phyloP scores from a whole-genome alignment of 2,329 filamentous ascomycete species.

The Fusarium udum region DNA sequence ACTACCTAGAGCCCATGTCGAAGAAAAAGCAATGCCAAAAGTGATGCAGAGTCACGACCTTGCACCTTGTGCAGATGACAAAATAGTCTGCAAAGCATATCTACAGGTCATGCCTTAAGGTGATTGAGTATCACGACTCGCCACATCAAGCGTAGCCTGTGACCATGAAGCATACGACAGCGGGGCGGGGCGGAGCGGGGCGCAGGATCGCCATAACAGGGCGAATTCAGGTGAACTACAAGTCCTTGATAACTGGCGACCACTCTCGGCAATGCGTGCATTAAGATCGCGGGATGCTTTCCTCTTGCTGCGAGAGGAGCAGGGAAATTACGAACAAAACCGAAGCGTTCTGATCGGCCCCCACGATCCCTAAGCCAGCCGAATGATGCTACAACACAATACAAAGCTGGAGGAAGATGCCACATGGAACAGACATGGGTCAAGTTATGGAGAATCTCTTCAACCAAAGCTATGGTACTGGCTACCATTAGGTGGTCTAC shows the following conservation, averaged over 20 bases:
- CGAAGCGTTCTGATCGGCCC: slow-evolving; percentile 11
- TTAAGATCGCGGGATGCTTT: not conserved
- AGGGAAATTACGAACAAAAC: not conserved
- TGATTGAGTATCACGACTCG: slow-evolving; percentile 18
- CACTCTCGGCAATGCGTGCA: not conserved
- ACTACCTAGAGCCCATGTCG: not conserved
- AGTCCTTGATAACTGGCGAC: not conserved
- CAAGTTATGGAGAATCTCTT: slow-evolving; percentile 20
- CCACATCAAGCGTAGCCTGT: not conserved
- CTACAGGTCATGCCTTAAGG: not conserved
- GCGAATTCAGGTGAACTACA: not conserved
- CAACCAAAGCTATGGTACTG: not conserved
- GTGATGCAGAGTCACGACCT: not conserved
- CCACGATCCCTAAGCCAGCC: not conserved
- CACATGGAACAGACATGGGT: slow-evolving; percentile 32
- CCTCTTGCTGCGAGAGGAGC: not conserved
- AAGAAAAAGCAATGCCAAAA: not conserved
- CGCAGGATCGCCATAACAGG: not conserved
- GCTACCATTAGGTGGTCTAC: not conserved
- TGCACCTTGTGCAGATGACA: slow-evolving; percentile 6
- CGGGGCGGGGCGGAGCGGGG: slow-evolving; percentile 36
- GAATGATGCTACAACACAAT: slow-evolving; percentile 23
- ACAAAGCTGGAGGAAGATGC: slow-evolving; percentile 28
- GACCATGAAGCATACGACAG: slow-evolving; percentile 12
- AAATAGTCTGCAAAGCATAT: not conserved